Evolutionary conservation across 352 stramenopile species (phyloP), one percentile per base, ranked within the genome.

Genomic region (Globisporangium megalacanthum): DNA sequence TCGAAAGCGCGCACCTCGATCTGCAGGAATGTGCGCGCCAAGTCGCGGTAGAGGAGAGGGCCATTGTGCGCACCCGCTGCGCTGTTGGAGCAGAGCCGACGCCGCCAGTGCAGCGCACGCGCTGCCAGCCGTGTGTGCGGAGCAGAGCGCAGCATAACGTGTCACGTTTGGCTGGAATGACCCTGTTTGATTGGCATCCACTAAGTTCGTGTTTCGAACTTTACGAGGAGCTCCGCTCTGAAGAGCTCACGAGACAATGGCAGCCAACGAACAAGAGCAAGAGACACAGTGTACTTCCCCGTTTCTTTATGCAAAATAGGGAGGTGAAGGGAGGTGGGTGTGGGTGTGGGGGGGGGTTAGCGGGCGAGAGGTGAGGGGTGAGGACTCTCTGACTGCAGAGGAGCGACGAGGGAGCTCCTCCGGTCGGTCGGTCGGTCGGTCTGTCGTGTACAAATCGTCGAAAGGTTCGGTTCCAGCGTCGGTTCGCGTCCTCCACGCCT

Each of bases 11-110:
- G 45, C 57, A 77, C 79, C 68, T 89, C 77, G 31, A 89, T 68
- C 8, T 68, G 68, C 17, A 70, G 53, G 49, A 89, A 88, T 7
- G 69, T 84, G 46, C 54, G 60, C 3, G 73, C 72, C 1, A 89
- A 70, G 29, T 67, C 55, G 25, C 66, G 58, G 49, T 87, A 89
- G 31, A 49, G 36, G 31, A 64, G 31, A 3, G 37, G 14, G 9
- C 31, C 49, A 10, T 20, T 15, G 13, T 20, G 36, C 6, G 6
- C 22, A 22, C 8, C 44, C 17, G 49, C 29, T 4, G 31, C 6
- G 41, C 37, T 10, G 19, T 29, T 37, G 20, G 25, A 36, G 9
- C 17, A 47, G 17, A 6, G 36, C 6, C 37, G 8, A 9, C 19
- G 29, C 11, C 0, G 19, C 19, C 36, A 45, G 7, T 31, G 31